Base-by-base conservation (phyloP, 306 rosid species). In the Arachis stenosperma region DNA sequence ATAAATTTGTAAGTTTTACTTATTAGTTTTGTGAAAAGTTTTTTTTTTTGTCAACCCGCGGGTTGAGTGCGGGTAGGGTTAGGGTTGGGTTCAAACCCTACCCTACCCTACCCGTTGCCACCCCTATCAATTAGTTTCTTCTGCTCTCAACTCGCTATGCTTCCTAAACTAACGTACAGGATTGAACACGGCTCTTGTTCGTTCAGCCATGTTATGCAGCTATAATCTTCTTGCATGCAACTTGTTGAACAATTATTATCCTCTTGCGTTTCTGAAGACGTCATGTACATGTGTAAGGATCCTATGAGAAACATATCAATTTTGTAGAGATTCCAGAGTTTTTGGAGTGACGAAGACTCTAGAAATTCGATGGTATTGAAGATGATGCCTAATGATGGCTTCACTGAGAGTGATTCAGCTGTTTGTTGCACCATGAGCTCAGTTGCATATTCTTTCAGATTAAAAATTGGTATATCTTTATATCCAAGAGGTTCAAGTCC, bases 111-210 rank as follows among this genome's bases (percentile, higher is more conserved):
- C 17, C 17, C 17, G 17, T 15, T 15, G 17, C 17, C 17, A 15
- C 17, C 17, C 17, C 17, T 15, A 15, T 87, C 84, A 0, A 64
- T 69, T 6, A 82, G 39, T 53, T 82, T 88, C 7, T 80, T 74
- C 69, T 81, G 80, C 0, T 75, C 65, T 58, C 88, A 70, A 12
- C 83, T 76, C 2, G 83, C 89, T 56, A 90, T 30, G 79, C 88
- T 90, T 12, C 96, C 96, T 40, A 82, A 63, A 61, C 89, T 87
- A 74, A 85, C 72, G 53, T 85, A 85, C 36, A 82, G 2, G 8
- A 85, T 77, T 0, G 86, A 82, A 13, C 73, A 13, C 46, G 2
- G 43, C 41, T 13, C 7, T 61, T 82, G 79, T 62, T 76, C 37
- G 61, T 82, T 46, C 3, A 85, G 86, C 86, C 89, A 82, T 0